Evolutionary conservation across 306 rosid genomes (phyloP).

Genomic region (Alnus rubra): DNA sequence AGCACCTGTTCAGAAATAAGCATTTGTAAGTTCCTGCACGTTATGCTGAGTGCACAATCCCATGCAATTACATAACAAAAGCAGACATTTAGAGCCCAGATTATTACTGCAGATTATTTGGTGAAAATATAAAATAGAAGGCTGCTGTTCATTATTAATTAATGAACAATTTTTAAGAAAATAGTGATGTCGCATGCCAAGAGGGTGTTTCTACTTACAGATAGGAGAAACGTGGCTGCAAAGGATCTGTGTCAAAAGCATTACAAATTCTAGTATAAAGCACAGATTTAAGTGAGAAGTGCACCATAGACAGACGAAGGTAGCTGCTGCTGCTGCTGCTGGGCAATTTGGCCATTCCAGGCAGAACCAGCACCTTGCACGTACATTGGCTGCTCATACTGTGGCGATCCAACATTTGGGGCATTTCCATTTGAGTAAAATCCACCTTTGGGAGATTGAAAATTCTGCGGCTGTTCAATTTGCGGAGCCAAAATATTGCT

Average conservation of each 20-base stretch:
- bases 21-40: conserved; percentile 16
- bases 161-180: background rate
- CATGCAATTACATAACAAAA: conserved; percentile 22
- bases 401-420: conserved; percentile 61
- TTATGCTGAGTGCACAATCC: conserved; percentile 10
- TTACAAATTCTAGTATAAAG: background rate
- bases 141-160: conserved; percentile 16
- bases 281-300: conserved; percentile 31
- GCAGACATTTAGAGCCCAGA: conserved; percentile 23
- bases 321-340: conserved; percentile 63
- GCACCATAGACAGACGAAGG: conserved; percentile 69
- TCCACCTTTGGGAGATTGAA: conserved; percentile 63
- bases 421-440: conserved; percentile 58
- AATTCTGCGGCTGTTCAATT: conserved; percentile 56
- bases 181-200: conserved; percentile 16
- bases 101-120: conserved; percentile 2
- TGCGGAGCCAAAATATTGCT: conserved; percentile 45
- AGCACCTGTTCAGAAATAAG: conserved; percentile 48
- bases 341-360: conserved; percentile 80
- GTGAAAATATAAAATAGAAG: conserved; percentile 8
- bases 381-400: conserved; percentile 59
- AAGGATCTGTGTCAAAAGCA: conserved; percentile 28
- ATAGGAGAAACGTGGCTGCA: conserved; percentile 25
- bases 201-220: conserved; percentile 19
- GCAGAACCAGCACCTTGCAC: conserved; percentile 57